A percentile compares a stretch with the other conserved stretches of the same genome.
Evolutionary conservation across 441 rosid species (phyloP).

Genomic region (Populus hybrid): DNA sequence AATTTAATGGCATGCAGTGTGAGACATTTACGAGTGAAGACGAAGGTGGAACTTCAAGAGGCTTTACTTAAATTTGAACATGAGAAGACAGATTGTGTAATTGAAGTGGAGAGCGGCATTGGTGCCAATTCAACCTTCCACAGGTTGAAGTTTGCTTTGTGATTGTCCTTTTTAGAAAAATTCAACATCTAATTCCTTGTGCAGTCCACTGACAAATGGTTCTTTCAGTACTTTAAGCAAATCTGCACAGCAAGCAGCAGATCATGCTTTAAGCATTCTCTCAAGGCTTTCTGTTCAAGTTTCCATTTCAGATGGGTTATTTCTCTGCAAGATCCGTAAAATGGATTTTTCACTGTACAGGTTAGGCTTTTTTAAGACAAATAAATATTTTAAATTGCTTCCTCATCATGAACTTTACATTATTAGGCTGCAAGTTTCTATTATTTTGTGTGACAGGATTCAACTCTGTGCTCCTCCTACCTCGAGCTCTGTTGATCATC

Average conservation of each 20-base stretch:
- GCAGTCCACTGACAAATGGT: constrained; percentile 30
- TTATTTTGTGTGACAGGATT: constrained; percentile 46
- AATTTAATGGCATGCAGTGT: constrained; percentile 42
- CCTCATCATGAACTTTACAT: background rate
- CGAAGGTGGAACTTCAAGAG: constrained; percentile 71
- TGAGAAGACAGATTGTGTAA: constrained; percentile 54
- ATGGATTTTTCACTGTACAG: constrained; percentile 70
- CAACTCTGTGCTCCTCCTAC: constrained; percentile 71
- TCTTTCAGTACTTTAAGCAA: constrained; percentile 60
- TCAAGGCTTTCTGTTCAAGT: constrained; percentile 39
- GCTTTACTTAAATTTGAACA: constrained; percentile 48
- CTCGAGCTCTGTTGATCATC: constrained; percentile 36
- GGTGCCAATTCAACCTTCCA: constrained; percentile 69
- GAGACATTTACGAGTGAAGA: constrained; percentile 64
- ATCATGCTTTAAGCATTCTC: constrained; percentile 42
- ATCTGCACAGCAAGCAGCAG: constrained; percentile 62
- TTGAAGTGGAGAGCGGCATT: constrained; percentile 91
- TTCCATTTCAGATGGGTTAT: constrained; percentile 32
- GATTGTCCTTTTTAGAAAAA: background rate
- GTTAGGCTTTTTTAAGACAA: constrained; percentile 36
- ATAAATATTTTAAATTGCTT: constrained; percentile 7
- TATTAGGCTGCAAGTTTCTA: constrained; percentile 4
- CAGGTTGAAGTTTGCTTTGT: constrained; percentile 46
- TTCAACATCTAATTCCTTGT: constrained; percentile 11
- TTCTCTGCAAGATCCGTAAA: constrained; percentile 44